phyloP scores from a whole-genome alignment of 2,329 filamentous ascomycete species.

The Claviceps africana region DNA sequence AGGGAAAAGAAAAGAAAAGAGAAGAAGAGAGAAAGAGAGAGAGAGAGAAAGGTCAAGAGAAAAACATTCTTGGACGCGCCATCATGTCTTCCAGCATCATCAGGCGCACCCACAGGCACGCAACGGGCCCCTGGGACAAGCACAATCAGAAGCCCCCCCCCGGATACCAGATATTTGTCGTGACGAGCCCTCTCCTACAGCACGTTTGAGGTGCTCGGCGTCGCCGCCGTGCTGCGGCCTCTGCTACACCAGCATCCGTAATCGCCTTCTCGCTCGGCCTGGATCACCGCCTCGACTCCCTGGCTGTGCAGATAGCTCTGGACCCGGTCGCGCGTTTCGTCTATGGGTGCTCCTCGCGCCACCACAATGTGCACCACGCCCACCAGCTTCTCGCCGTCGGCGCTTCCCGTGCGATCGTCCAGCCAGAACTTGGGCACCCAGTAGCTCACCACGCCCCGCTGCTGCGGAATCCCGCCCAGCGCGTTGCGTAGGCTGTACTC shows the following conservation, averaged over 20 bases:
- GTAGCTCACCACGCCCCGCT: slow-evolving; percentile 77
- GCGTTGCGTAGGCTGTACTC: slow-evolving; percentile 84
- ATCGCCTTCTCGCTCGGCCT: slow-evolving; percentile 78
- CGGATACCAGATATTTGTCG: neutral
- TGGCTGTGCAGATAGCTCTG: slow-evolving; percentile 54
- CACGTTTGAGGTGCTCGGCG: slow-evolving; percentile 20
- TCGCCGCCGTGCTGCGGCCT: slow-evolving; percentile 14
- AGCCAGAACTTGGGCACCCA: slow-evolving; percentile 86
- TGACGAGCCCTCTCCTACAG: slow-evolving; percentile 12
- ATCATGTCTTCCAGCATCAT: neutral
- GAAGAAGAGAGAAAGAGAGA: neutral
- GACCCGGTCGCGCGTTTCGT: slow-evolving; percentile 73
- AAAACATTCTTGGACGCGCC: neutral
- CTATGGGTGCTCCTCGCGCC: slow-evolving; percentile 54
- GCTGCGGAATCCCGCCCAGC: slow-evolving; percentile 65
- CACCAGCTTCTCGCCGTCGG: slow-evolving; percentile 42
- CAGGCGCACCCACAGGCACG: neutral
- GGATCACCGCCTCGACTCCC: slow-evolving; percentile 69
- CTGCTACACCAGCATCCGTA: slow-evolving; percentile 42
- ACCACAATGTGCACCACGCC: slow-evolving; percentile 82
- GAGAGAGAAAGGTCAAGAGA: neutral
- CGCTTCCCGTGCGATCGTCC: slow-evolving; percentile 46
- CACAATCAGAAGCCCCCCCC: neutral
- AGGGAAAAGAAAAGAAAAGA: neutral
- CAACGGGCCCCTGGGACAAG: neutral